Evolutionary conservation across 179 eudicot species (phyloP).

Genomic region (Nepenthes alata): DNA sequence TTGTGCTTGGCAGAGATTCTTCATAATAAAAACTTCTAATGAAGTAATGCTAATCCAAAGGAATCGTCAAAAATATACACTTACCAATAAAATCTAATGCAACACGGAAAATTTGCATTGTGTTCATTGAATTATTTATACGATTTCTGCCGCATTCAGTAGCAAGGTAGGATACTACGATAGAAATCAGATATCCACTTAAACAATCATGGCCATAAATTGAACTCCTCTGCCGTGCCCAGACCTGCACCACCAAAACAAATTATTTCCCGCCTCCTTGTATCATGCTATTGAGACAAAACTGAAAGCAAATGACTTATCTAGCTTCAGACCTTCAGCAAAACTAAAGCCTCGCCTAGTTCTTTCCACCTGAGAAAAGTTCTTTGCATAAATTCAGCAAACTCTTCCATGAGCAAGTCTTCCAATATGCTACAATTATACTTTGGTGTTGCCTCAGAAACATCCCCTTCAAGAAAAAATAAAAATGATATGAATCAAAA

Average conservation of each 20-base stretch:
- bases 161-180: conserved; percentile 64
- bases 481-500: conserved; percentile 6
- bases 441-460: conserved; percentile 54
- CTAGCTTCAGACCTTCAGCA: conserved; percentile 53
- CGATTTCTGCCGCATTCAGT: conserved; percentile 42
- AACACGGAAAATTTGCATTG: conserved; percentile 73
- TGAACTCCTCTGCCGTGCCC: conserved; percentile 88
- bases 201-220: conserved; percentile 65
- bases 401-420: conserved; percentile 67
- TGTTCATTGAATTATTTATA: conserved; percentile 58
- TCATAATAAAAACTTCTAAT: too few species aligned
- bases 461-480: conserved; percentile 20
- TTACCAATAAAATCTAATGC: conserved; percentile 79
- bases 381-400: conserved; percentile 36
- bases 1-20: too few species aligned
- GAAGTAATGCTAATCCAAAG: too few species aligned
- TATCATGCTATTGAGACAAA: not conserved
- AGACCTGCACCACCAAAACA: conserved; percentile 45
- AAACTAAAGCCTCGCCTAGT: conserved; percentile 59
- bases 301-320: not conserved
- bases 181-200: conserved; percentile 58
- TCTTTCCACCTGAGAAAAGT: conserved; percentile 62
- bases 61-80: not conserved
- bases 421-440: conserved; percentile 84
- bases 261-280: conserved; percentile 3